Base-by-base conservation (phyloP, 2,329 filamentous ascomycete species). In the Aspergillus tanneri region DNA sequence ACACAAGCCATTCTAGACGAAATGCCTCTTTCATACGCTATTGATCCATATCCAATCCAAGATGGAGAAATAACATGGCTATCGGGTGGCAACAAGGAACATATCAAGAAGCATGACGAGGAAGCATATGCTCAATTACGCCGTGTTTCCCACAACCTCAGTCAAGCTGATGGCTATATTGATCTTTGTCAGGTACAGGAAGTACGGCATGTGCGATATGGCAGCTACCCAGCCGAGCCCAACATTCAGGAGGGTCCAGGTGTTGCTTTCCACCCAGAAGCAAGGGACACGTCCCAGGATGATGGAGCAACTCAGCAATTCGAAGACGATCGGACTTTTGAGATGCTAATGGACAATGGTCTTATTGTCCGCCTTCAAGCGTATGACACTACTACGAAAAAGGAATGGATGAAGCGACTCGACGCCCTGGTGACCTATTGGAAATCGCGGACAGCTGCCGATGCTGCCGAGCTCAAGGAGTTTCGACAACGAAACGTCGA, bases 141-240 rank as follows among this genome's bases (percentile, higher is more conserved):
- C 50, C 75, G 84, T 32, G 82, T 82, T 56, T 68, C 78, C 23
- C 74, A 81, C 53, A 82, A 84, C 45, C 65, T 86, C 39, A 65
- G 77, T 40, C 72, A 79, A 48, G 73, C 81, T n/a, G 81, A 88
- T 52, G 81, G 84, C 7, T 83, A 83, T 62, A 78, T 88, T 60
- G 76, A 87, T 61, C 65, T 87, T 27, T 77, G 77, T 48, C 73
- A 78, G 49, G 76, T 86, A 10, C 65, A 70, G 9, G 75, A 79
- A 55, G 79, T 86, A 11, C 78, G 82, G n/a, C 71, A 76, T 50
- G 76, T 82, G 19, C 68, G 70, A 32, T 69, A 73, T 37, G 77
- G 78, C n/a, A 76, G 75, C 16, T 72, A 68, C 12, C 69, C 76
- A n/a, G 76, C 72, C 0, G 80, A 84, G 47, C 72, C 76, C 4